phyloP scores from a whole-genome alignment of 2,329 filamentous ascomycete species.

The Sporothrix sp. region DNA sequence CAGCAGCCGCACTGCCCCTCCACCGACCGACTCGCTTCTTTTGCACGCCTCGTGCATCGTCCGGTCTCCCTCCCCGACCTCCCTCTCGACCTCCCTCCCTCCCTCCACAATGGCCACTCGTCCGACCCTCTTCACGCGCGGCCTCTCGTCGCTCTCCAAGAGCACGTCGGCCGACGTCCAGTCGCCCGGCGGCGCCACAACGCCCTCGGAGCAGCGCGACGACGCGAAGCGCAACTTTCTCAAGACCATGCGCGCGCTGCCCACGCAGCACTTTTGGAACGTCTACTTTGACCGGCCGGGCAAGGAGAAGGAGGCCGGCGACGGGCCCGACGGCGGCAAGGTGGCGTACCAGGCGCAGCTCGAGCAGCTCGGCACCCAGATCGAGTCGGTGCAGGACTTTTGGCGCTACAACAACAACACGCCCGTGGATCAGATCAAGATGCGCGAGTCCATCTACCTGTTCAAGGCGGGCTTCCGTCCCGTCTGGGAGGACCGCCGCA shows the following conservation, averaged over 20 bases:
- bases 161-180: slow-evolving; percentile 41
- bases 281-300: slow-evolving; percentile 53
- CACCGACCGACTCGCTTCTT: background rate
- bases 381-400: slow-evolving; percentile 77
- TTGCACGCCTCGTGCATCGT: background rate
- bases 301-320: background rate
- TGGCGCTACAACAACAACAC: slow-evolving; percentile 78
- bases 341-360: slow-evolving; percentile 44
- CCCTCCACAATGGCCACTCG: slow-evolving; percentile 39
- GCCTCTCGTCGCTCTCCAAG: slow-evolving; percentile 52
- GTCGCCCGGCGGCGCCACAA: slow-evolving; percentile 51
- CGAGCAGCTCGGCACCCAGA: slow-evolving; percentile 52
- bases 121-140: slow-evolving; percentile 51
- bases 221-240: slow-evolving; percentile 77
- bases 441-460: slow-evolving; percentile 68
- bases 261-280: slow-evolving; percentile 72
- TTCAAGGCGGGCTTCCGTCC: slow-evolving; percentile 71
- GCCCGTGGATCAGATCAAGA: slow-evolving; percentile 63
- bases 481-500: slow-evolving; percentile 79
- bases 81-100: background rate
- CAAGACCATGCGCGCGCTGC: slow-evolving; percentile 60
- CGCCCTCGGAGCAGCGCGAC: slow-evolving; percentile 63
- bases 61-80: background rate
- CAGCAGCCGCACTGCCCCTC: background rate
- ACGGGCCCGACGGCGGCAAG: slow-evolving; percentile 13